phyloP scores from a whole-genome alignment of 2,329 filamentous ascomycete genomes.

The Rhynchosporium graminicola region DNA sequence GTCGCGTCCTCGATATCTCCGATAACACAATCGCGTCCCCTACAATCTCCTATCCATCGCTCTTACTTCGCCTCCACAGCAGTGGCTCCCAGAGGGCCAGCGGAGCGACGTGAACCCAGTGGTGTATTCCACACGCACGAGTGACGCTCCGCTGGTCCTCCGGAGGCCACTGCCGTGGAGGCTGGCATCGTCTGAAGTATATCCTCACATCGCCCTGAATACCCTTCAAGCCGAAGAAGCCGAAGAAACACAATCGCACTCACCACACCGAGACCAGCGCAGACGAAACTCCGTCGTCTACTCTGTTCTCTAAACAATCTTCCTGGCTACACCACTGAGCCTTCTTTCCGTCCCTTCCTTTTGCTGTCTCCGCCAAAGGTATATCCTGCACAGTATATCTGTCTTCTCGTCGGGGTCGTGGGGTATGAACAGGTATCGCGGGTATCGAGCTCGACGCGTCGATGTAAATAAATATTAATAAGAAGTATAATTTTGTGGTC shows the following conservation, averaged over 20 bases:
- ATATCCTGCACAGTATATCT: not conserved
- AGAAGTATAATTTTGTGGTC: not conserved
- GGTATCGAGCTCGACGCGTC: too few species aligned
- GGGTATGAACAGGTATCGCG: too few species aligned
- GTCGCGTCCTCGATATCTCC: not conserved
- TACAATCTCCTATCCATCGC: not conserved
- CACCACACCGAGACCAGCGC: slow-evolving; percentile 55
- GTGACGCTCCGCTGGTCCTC: slow-evolving; percentile 11
- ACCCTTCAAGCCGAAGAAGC: not conserved
- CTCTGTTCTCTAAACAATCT: slow-evolving; percentile 46
- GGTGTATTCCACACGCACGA: not conserved
- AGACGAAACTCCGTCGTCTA: slow-evolving; percentile 62
- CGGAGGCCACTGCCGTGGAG: slow-evolving; percentile 11
- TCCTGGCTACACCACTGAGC: slow-evolving; percentile 12
- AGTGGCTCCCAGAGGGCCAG: slow-evolving; percentile 4
- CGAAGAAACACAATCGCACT: slow-evolving; percentile 18
- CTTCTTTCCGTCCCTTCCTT: not conserved
- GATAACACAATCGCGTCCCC: not conserved
- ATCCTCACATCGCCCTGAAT: not conserved
- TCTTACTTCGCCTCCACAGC: not conserved
- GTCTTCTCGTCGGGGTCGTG: not conserved
- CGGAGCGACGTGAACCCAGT: not conserved
- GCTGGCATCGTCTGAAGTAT: not conserved
- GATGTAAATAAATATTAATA: not conserved
- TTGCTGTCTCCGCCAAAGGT: not conserved